Evolutionary conservation across 306 rosid genomes (phyloP), one percentile per base, ranked within the genome.

Genomic region (Lotus japonicus): DNA sequence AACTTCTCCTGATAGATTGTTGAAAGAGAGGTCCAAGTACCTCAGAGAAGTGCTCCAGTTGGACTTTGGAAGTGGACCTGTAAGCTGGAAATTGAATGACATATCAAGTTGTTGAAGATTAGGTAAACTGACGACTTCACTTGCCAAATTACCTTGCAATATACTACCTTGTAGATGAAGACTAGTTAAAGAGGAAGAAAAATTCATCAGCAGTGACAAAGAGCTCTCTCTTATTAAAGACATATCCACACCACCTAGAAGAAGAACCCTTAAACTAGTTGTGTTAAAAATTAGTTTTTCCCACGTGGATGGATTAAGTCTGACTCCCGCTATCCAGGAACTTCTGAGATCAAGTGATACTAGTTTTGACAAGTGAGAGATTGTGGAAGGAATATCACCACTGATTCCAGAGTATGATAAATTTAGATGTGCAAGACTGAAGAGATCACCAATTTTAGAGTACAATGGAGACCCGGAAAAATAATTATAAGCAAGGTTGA

Each of bases 331-430:
- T n/a, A n/a, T 0, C 7, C 0, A 0, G 0, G 12, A n/a, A n/a
- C 0, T 3, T 2, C 59, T 14, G 6, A 79, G 66, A 73, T 54
- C 63, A 53, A 79, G 79, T 36, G 79, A 73, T 28, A 14, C 43
- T 49, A 79, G 61, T 45, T 67, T 79, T n/a, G 79, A 79, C 17
- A 79, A 57, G 15, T 16, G 68, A 21, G 83, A 73, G 63, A 79
- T 68, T 68, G 46, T 36, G 23, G 72, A 54, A n/a, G 79, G 46
- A 68, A 79, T 14, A 56, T 63, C 26, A 46, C 76, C 66, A 4
- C 0, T 0, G 2, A 61, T 18, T 33, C 0, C 1, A 4, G 45
- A 54, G 0, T 0, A 0, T 13, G 77, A 74, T 5, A 74, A 13
- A 15, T 74, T 70, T 0, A 74, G 65, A 74, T 64, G 26, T 1